A percentile compares a stretch with the other conserved stretches of the same genome.
These are phyloP conservation scores for Smittium mucronatum DNA, from an alignment of 371 early-diverging fungal species.

Conservation along the genomic window DNA sequence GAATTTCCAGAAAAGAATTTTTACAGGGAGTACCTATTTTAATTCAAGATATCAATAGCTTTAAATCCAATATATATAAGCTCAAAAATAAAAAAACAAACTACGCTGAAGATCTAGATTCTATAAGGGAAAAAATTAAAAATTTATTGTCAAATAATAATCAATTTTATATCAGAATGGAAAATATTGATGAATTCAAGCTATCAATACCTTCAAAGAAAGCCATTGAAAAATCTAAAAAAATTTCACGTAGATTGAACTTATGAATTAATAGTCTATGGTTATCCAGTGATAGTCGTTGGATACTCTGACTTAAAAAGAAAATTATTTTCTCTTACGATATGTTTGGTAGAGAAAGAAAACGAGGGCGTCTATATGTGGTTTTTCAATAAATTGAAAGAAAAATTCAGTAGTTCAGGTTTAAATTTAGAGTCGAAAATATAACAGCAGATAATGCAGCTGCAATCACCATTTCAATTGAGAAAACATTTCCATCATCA, in stretches of 20 bases:
- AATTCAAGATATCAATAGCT: neutral
- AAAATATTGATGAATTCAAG: neutral
- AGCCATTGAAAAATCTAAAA: neutral
- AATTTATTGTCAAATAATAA: neutral
- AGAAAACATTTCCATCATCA: neutral
- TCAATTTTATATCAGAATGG: neutral
- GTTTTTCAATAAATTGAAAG: neutral
- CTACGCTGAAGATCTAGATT: neutral
- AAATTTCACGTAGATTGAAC: neutral
- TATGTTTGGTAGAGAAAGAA: neutral
- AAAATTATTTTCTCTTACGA: neutral
- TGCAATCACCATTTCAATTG: neutral
- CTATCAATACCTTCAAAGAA: neutral
- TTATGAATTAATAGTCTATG: neutral
- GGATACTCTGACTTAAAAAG: neutral
- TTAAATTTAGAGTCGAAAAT: neutral
- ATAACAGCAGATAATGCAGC: neutral
- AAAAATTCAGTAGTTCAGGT: neutral
- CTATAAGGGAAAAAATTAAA: neutral
- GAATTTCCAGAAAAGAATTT: neutral
- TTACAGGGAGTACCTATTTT: neutral
- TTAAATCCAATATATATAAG: neutral
- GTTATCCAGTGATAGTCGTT: too few relatives aligned
- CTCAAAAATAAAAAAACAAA: neutral
- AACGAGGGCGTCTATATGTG: neutral